Conservation (phyloP, 108 stramenopile species). For the Tribonema minus region DNA sequence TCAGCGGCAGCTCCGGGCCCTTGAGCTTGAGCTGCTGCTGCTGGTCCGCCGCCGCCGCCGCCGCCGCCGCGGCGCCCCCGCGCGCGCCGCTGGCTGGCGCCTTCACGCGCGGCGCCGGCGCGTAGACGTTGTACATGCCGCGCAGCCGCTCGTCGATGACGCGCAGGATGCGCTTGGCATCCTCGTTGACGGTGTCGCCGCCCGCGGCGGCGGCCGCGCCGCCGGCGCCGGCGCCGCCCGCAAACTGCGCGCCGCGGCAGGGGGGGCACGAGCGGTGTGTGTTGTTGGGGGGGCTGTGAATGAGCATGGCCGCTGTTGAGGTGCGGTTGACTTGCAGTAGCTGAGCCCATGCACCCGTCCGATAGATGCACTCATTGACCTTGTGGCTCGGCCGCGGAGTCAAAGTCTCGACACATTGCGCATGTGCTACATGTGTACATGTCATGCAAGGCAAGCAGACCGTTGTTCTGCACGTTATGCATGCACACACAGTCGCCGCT, state of each 20-base stretch:
- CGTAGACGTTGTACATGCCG: slow-evolving; percentile 51
- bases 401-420: no score
- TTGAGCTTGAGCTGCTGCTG: no score
- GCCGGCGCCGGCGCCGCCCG: slow-evolving; percentile 1
- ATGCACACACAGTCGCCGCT: no score
- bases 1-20: slow-evolving; percentile 55
- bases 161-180: slow-evolving; percentile 38
- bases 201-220: slow-evolving; percentile 8
- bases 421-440: no score
- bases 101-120: slow-evolving; percentile 2
- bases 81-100: neutral
- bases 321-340: neutral
- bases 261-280: neutral
- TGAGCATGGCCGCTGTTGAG: no score
- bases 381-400: no score
- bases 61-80: slow-evolving; percentile 14
- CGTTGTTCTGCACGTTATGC: no score
- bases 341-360: no score
- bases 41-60: neutral
- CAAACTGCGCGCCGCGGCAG: slow-evolving; percentile 5
- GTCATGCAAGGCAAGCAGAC: no score
- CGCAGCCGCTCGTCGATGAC: slow-evolving; percentile 52
- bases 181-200: slow-evolving; percentile 41
- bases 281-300: no score
- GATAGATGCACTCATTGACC: no score